Evolutionary conservation across 352 stramenopile species (phyloP), one percentile per base, ranked within the genome.

Genomic region (Phytophthora lateralis): DNA sequence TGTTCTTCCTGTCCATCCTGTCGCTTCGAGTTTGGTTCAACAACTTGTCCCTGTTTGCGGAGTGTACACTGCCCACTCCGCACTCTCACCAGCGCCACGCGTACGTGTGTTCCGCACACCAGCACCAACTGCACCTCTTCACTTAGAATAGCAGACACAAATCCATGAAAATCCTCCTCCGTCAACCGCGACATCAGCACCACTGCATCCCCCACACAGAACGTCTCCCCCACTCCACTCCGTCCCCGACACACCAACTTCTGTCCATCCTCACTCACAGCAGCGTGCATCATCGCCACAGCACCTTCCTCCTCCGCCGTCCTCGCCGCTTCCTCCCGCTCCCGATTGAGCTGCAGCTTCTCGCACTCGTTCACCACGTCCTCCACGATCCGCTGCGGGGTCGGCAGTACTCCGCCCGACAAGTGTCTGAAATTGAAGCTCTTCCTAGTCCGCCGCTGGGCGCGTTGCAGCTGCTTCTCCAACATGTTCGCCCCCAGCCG

Each of bases 341-440:
- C 58, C 48, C 49, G 54, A 67, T 60, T 59, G 12, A 34, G 49
- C 39, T 71, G 60, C 44, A 76, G 12, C 51, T 56, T 64, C 17
- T 55, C 42, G 43, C 51, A 71, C 44, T 73, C 60, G 0, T 50
- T 12, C 27, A 73, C 44, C 2, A 89, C 72, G 21, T 86, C 74
- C 0, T 45, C 32, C 2, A 78, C 72, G 41, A 89, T 80, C 9
- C 51, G 64, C n/a, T 65, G 44, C 4, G 74, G 55, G 5, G 69
- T 66, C 0, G 69, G 69, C n/a, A 85, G 61, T 10, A 89, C 50
- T 15, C 70, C 69, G n/a, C 73, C 39, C 20, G 59, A 60, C 37
- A 91, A 67, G 39, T 91, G 82, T 50, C 68, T 53, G 30, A 91
- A 74, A 42, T 91, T 89, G 53, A 89, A 91, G 14, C 55, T 69